These are phyloP conservation scores for Stellera chamaejasme DNA, from an alignment of 345 rosid genomes.

Conservation along the genomic window DNA sequence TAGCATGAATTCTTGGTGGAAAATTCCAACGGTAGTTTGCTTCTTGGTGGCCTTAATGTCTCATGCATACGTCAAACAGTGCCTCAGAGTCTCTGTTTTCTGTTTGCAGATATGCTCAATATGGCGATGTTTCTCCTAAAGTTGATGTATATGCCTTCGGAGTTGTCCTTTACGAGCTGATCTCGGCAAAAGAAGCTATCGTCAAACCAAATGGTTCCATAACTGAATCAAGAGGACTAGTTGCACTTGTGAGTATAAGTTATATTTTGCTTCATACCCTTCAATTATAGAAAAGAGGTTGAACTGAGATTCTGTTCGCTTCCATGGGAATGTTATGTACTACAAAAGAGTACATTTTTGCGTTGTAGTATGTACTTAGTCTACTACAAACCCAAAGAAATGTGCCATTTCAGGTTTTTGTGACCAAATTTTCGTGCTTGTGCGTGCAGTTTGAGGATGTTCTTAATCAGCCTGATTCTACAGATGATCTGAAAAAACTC, in stretches of 20 bases:
- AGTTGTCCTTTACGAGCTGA: slow-evolving; percentile 88
- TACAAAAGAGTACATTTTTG: neutral
- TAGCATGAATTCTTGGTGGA: too few relatives aligned
- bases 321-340: neutral
- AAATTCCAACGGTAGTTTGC: too few relatives aligned
- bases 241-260: slow-evolving; percentile 56
- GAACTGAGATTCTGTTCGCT: neutral
- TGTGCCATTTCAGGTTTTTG: neutral
- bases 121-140: slow-evolving; percentile 87
- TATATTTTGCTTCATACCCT: slow-evolving; percentile 12
- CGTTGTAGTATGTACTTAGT: too few relatives aligned
- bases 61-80: neutral
- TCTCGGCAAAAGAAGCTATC: slow-evolving; percentile 89
- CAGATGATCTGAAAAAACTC: slow-evolving; percentile 47
- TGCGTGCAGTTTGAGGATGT: slow-evolving; percentile 66
- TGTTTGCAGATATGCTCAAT: slow-evolving; percentile 65
- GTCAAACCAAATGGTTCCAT: slow-evolving; percentile 40
- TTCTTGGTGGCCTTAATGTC: neutral
- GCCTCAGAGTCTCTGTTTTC: slow-evolving; percentile 2
- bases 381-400: too few relatives aligned
- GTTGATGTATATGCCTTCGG: slow-evolving; percentile 95
- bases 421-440: neutral
- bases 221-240: slow-evolving; percentile 74
- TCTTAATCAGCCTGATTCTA: slow-evolving; percentile 48
- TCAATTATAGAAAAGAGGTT: slow-evolving; percentile 1